phyloP scores from a whole-genome alignment of 495 filamentous ascomycete genomes.

The Lepraria neglecta region DNA sequence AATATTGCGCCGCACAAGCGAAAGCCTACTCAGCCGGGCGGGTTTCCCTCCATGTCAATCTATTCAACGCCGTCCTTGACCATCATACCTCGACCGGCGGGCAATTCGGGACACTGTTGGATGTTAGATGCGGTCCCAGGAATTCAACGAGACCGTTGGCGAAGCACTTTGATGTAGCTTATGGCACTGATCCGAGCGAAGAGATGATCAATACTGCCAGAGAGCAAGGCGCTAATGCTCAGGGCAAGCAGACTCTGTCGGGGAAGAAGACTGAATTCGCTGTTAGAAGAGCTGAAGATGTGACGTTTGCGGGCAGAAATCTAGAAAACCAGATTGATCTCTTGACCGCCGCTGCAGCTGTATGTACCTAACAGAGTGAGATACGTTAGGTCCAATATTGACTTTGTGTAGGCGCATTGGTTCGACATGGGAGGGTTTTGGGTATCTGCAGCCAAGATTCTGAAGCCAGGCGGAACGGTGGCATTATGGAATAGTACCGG shows the following conservation, averaged over 20 bases:
- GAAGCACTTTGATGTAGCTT: background rate
- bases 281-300: background rate
- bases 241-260: background rate
- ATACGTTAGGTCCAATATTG: background rate
- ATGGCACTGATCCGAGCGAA: background rate
- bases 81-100: background rate
- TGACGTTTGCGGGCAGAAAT: background rate
- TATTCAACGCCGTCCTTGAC: background rate
- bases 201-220: background rate
- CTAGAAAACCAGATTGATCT: background rate
- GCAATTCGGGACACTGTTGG: background rate
- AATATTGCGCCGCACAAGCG: background rate
- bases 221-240: background rate
- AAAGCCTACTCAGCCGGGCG: background rate
- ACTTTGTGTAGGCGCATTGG: background rate
- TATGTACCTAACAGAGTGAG: background rate
- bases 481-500: background rate
- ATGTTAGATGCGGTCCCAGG: background rate
- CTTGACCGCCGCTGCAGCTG: background rate
- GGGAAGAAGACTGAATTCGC: background rate
- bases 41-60: background rate
- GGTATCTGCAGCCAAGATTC: background rate
- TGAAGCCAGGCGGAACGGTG: background rate
- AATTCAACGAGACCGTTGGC: background rate
- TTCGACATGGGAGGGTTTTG: background rate